Percentiles rank a stretch among this genome's conserved stretches.
These are phyloP conservation scores for Penicillium decumbens DNA, from an alignment of 2,329 filamentous ascomycete genomes.

Conservation along the genomic window DNA sequence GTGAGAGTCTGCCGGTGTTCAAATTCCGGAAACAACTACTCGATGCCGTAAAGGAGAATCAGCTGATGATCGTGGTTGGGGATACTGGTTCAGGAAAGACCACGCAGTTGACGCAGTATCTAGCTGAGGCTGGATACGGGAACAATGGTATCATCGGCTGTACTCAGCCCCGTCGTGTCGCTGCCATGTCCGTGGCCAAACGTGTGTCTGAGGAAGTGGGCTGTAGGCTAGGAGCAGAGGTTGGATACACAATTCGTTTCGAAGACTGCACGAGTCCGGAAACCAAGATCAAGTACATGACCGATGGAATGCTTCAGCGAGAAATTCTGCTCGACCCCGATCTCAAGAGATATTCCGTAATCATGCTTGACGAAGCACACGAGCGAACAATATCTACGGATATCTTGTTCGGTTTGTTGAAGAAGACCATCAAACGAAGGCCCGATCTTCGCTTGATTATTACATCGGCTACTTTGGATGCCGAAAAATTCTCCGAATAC, in stretches of 20 bases:
- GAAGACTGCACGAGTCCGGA: conserved; percentile 84
- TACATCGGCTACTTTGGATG: conserved; percentile 91
- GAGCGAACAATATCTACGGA: conserved; percentile 95
- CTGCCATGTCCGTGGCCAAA: conserved; percentile 95
- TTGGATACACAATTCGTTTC: conserved; percentile 96
- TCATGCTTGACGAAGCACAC: conserved; percentile 98
- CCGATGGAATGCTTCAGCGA: conserved; percentile 94
- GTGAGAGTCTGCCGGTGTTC: conserved; percentile 83
- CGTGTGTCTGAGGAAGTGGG: conserved; percentile 95
- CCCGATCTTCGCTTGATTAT: conserved; percentile 92
- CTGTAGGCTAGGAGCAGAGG: conserved; percentile 81
- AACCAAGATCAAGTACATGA: conserved; percentile 99
- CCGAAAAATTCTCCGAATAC: conserved; percentile 94
- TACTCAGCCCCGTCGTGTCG: conserved; percentile 93
- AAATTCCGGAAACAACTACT: conserved; percentile 84
- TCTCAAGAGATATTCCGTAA: conserved; percentile 83
- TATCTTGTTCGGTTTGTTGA: conserved; percentile 87
- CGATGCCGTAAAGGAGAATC: conserved; percentile 79
- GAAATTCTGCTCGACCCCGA: conserved; percentile 92
- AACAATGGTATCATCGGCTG: conserved; percentile 88
- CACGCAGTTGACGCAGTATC: conserved; percentile 90
- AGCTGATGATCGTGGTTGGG: conserved; percentile 91
- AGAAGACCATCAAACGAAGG: conserved; percentile 82
- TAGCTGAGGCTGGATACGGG: conserved; percentile 86
- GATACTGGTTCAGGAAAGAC: conserved; percentile 98